Base-by-base conservation (phyloP, 148 eudicot genomes). In the Vaccinium darrowii region DNA sequence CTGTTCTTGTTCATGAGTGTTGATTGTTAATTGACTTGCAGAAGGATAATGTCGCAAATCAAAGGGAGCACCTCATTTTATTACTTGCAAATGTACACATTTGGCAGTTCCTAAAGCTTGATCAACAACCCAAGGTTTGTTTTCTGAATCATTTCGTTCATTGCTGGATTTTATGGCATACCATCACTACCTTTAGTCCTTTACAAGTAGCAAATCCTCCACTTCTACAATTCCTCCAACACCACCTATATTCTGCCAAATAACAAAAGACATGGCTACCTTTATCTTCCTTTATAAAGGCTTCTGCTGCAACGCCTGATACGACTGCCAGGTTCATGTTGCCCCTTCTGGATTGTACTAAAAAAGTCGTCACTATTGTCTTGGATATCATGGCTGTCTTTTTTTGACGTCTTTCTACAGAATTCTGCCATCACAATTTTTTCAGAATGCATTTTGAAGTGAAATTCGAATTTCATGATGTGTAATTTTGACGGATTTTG, bases 51-150 rank as follows among this genome's bases (percentile, higher is more conserved):
- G 99, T 97, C 86, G 94, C 98, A 58, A 97, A 97, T 91, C 98
- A 97, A 91, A 88, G 99, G 87, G 99, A 97, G 92, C 99, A 97
- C 84, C 93, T 97, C 74, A 95, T 97, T 89, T 90, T 97, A 87
- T 88, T 97, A 80, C 98, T 97, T 81, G 99, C 99, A 65, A 97
- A 97, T 94, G 99, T 97, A 56, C 99, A 97, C 85, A 97, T 94
- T 86, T 91, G 99, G 10, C 99, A 97, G 72, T 90, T 93, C 84
- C 99, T 98, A 76, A 94, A 97, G 89, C 98, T 98, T 62, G 99
- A 97, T 88, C 98, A 95, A 85, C 98, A 92, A 73, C 99, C 99
- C 65, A 95, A 93, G 99, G 99, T 93, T 78, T 83, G 87, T 79
- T 33, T 87, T 63, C 76, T 52, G 16, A 56, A 36, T 62, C 30